phyloP scores from a whole-genome alignment of 306 rosid genomes.

The Quercus suber region DNA sequence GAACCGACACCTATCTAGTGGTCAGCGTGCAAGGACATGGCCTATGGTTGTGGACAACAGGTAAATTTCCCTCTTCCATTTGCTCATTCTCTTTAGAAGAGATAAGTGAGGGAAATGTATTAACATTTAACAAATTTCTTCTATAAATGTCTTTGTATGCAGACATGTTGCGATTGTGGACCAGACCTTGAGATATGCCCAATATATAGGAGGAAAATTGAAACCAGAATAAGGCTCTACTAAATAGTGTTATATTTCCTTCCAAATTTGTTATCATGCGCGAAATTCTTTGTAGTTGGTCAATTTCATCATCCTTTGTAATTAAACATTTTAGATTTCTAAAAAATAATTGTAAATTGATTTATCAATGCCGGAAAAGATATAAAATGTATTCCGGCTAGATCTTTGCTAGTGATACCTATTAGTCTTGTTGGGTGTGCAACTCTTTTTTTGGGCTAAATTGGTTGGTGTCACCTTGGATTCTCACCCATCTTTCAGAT shows the following conservation, averaged over 20 bases:
- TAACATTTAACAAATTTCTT: conserved; percentile 8
- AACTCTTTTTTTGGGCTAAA: too few relatives aligned
- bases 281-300: conserved; percentile 37
- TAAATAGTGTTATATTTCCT: conserved; percentile 21
- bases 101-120: background rate
- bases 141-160: conserved; percentile 21
- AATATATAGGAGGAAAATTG: conserved; percentile 71
- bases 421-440: background rate
- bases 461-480: background rate
- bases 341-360: background rate
- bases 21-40: conserved; percentile 60
- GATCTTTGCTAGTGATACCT: background rate
- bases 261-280: background rate
- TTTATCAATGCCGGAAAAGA: background rate
- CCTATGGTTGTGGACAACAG: conserved; percentile 98
- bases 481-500: background rate
- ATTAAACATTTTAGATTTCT: background rate
- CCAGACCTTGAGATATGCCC: background rate
- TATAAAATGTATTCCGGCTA: background rate
- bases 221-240: conserved; percentile 76
- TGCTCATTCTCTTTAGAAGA: background rate
- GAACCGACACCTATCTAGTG: conserved; percentile 54
- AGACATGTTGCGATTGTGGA: background rate
- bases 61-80: conserved; percentile 34
- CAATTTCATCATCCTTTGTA: background rate